Evolutionary conservation across 208 protist species (phyloP), one percentile per base, ranked within the genome.

Genomic region (Leishmania lainsoni): DNA sequence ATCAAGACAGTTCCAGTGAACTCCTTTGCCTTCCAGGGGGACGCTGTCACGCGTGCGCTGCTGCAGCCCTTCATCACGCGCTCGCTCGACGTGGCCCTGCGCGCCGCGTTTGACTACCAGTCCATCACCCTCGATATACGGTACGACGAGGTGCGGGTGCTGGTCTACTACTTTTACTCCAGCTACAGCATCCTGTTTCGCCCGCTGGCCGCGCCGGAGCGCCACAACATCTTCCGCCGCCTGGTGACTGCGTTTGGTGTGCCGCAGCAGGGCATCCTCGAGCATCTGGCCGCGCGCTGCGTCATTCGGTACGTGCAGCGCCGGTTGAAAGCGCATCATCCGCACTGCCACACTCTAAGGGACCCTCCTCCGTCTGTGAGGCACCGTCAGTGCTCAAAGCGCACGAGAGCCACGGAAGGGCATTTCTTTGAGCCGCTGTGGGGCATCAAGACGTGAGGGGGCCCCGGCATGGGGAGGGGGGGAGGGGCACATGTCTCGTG

Each of bases 111-210:
- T 81, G 91, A 92, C 56, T 85, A 86, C 22, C 90, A 96, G 69
- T 75, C 89, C 0, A 61, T 94, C 8, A 75, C 88, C 3, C 79
- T 96, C 32, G 87, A 95, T 73, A 63, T 95, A 45, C 88, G 86
- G 75, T 97, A 94, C 78, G 84, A 92, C 71, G 89, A 87, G 35
- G 86, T 97, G 14, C 87, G 88, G 3, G 89, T 91, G 32, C 81
- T 97, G 32, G 81, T 97, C 39, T 95, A 90, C 75, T 95, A 91
- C 78, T 94, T 95, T 73, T 97, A 90, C 80, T 87, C 82, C 32
- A 89, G 89, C 70, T 94, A 87, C 79, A 92, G 92, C 76, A 76
- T 92, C 49, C 82, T 97, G 35, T 89, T 97, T 80, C 89, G 87
- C 48, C 91, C 93, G n/a, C 85, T 97, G 26, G 89, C 91, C 12